These are phyloP conservation scores for Cordyceps javanica DNA, from an alignment of 2,329 filamentous ascomycete genomes.

Conservation along the genomic window DNA sequence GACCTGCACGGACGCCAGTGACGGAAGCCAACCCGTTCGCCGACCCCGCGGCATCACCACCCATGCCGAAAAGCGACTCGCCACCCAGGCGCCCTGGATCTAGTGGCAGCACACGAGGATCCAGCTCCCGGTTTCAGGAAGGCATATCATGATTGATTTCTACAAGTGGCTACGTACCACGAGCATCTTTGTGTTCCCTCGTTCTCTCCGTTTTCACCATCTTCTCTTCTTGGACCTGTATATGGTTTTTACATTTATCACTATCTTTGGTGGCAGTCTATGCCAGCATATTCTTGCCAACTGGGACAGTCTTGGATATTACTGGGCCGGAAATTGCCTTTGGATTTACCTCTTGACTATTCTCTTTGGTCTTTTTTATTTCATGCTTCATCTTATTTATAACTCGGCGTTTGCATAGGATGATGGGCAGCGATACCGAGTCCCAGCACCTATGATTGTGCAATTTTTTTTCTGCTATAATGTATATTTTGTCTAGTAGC, in stretches of 20 bases:
- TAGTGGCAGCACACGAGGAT: constrained; percentile 17
- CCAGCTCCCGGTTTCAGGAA: constrained; percentile 23
- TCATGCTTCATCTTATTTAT: not conserved
- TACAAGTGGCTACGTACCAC: constrained; percentile 9
- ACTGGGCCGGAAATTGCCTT: not conserved
- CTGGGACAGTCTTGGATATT: not conserved
- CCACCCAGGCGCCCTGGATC: constrained; percentile 20
- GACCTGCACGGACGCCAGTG: constrained; percentile 58
- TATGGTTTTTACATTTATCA: constrained; percentile 1
- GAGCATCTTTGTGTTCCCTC: not conserved
- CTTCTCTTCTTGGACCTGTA: constrained; percentile 3
- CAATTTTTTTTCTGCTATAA: not conserved
- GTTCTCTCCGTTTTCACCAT: not conserved
- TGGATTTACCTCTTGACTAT: not conserved
- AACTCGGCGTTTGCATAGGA: not conserved
- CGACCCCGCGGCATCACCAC: constrained; percentile 26
- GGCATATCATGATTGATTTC: constrained; percentile 19
- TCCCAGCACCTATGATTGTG: not conserved
- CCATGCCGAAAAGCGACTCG: constrained; percentile 21
- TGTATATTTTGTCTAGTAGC: not conserved
- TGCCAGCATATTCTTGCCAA: not conserved
- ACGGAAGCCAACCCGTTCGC: constrained; percentile 47
- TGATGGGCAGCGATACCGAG: not conserved
- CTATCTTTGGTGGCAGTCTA: not conserved
- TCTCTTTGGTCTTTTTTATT: not conserved